Evolutionary conservation across 2,329 filamentous ascomycete species (phyloP).

Genomic region (Pestalotiopsis sp.): DNA sequence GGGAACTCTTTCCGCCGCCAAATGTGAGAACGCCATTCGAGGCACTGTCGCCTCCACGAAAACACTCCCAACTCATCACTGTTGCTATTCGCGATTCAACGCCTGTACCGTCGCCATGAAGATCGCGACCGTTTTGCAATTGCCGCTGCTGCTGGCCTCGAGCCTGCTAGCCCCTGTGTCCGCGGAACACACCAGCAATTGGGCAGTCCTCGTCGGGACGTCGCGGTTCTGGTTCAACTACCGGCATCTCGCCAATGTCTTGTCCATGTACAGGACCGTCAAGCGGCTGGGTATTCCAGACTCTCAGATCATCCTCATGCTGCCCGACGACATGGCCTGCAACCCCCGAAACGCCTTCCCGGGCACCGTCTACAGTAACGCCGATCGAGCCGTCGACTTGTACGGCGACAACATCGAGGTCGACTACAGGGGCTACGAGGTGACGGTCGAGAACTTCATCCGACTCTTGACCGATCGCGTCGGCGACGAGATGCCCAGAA

Average conservation of each 20-base stretch:
- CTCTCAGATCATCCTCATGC: constrained; percentile 98
- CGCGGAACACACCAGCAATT: constrained; percentile 93
- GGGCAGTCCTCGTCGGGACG: constrained; percentile 97
- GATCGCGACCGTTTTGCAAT: constrained; percentile 43
- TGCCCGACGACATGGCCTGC: constrained; percentile 99
- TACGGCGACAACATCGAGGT: constrained; percentile 99
- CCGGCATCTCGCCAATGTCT: constrained; percentile 94
- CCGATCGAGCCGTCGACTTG: constrained; percentile 90
- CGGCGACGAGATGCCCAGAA: constrained; percentile 90
- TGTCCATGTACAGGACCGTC: constrained; percentile 96
- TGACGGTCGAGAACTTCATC: constrained; percentile 99
- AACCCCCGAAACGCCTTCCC: constrained; percentile 98
- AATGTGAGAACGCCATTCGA: neutral
- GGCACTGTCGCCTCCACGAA: neutral
- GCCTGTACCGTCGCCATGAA: constrained; percentile 46
- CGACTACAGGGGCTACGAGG: constrained; percentile 96
- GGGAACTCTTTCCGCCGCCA: neutral
- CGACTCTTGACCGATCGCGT: constrained; percentile 91
- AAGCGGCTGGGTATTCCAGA: constrained; percentile 97
- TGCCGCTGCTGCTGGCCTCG: constrained; percentile 51
- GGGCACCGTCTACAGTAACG: constrained; percentile 97
- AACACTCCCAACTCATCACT: neutral
- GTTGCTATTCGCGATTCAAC: neutral
- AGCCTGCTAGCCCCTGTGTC: constrained; percentile 49
- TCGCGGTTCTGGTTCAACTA: constrained; percentile 99